These are phyloP conservation scores for Fusarium chuoi DNA, from an alignment of 2,329 filamentous ascomycete species.

Conservation along the genomic window DNA sequence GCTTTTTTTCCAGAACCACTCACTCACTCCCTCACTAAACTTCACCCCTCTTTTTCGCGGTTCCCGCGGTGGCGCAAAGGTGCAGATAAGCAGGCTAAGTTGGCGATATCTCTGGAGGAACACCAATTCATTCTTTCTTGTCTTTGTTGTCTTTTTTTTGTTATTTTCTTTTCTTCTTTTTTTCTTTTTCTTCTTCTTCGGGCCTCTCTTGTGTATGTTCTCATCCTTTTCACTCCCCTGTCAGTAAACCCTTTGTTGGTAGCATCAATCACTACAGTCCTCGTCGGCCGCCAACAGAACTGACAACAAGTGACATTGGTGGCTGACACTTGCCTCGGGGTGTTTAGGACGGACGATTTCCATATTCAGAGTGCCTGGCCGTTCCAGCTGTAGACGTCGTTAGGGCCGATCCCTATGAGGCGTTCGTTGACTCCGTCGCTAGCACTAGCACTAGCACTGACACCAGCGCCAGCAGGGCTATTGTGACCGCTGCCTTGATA, in stretches of 20 bases:
- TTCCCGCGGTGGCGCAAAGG: neutral
- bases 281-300: constrained; percentile 12
- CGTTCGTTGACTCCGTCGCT: constrained; percentile 34
- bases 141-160: neutral
- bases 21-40: neutral
- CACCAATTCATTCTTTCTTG: neutral
- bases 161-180: neutral
- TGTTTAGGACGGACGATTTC: constrained; percentile 5
- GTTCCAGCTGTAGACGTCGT: constrained; percentile 33
- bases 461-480: neutral
- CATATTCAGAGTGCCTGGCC: constrained; percentile 28
- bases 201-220: neutral
- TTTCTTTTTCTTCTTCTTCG: neutral
- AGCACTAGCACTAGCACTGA: neutral
- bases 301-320: constrained; percentile 23
- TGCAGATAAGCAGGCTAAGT: neutral
- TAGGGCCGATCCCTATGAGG: constrained; percentile 31
- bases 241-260: neutral
- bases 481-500: constrained; percentile 36
- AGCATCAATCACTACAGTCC: neutral
- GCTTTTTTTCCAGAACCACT: constrained; percentile 10
- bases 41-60: constrained; percentile 8
- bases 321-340: neutral
- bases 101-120: neutral
- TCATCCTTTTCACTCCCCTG: neutral